Evolutionary conservation across 306 rosid genomes (phyloP).

Genomic region (Vachellia collinsii): DNA sequence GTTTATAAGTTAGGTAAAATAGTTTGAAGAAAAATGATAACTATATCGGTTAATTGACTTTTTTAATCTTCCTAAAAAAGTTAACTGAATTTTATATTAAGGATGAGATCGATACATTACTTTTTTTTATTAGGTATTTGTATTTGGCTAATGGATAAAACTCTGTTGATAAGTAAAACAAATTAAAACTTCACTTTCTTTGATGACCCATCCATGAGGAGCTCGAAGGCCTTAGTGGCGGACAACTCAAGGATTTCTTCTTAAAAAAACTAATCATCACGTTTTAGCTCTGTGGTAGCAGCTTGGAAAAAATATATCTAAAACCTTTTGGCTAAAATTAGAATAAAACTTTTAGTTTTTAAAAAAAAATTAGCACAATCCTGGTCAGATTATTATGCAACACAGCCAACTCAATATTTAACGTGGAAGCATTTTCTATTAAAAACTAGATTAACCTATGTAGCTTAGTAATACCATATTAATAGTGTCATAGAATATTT

Average conservation of each 20-base stretch:
- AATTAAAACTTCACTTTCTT: too few species aligned
- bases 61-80: too few species aligned
- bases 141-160: not conserved
- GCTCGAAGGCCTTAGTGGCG: not conserved
- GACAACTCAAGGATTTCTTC: not conserved
- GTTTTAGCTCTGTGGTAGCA: not conserved
- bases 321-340: not conserved
- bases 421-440: too few species aligned
- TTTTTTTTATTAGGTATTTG: too few species aligned
- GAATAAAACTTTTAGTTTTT: too few species aligned
- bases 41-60: too few species aligned
- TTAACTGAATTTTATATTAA: too few species aligned
- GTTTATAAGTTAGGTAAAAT: too few species aligned
- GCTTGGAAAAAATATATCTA: too few species aligned
- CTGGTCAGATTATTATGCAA: not conserved
- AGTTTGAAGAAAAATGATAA: too few species aligned
- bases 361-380: too few species aligned
- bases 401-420: not conserved
- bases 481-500: not conserved
- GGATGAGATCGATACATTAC: too few species aligned
- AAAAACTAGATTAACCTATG: not conserved
- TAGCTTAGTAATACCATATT: not conserved
- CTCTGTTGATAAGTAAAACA: not conserved
- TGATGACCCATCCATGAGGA: not conserved
- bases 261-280: not conserved